Evolutionary conservation across 176 grass and related monocot species (phyloP), one percentile per base, ranked within the genome.

Genomic region (Carex kokanica): DNA sequence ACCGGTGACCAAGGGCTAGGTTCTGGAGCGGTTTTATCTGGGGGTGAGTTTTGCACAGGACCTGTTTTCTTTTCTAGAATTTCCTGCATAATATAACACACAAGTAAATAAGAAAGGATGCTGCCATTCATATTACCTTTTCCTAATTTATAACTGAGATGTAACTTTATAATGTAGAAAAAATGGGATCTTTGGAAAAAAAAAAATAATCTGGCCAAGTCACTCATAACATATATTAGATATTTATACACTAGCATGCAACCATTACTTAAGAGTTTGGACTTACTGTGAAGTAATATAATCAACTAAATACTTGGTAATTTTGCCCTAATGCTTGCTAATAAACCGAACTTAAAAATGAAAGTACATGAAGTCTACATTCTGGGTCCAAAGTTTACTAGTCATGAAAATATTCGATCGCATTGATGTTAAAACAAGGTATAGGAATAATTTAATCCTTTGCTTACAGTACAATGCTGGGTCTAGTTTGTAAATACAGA

Each of bases 1-100:
- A 94, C 95, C 85, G 95, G 95, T 82, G 95, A 98, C 95, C 95
- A 98, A 1, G 92, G 92, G 47, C 92, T 91, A 13, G 89, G 84
- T 86, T 94, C 89, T 82, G 87, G 85, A 78, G 74, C 53, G 53
- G 84, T 54, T 86, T 93, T 93, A 62, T 94, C 92, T 1, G 87
- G 89, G 84, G 92, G 95, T 81, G 90, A 98, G 86, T 98, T 91
- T 87, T 98, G 92, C 82, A 94, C 95, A 53, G 87, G 72, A 3
- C 88, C 92, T 72, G 88, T 92, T 88, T 94, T 93, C 80, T 86
- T 74, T 80, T 90, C 90, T 82, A 98, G 51, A 90, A 93, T 90
- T 73, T 98, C 92, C 95, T 95, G 90, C 83, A 66, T 73, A 82
- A 80, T 52, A 71, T 49, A 43, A 63, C 49, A 74, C 24, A 29